Evolutionary conservation across 2,329 filamentous ascomycete genomes (phyloP), one percentile per base, ranked within the genome.

Genomic region (Aspergillus spinulosporus): DNA sequence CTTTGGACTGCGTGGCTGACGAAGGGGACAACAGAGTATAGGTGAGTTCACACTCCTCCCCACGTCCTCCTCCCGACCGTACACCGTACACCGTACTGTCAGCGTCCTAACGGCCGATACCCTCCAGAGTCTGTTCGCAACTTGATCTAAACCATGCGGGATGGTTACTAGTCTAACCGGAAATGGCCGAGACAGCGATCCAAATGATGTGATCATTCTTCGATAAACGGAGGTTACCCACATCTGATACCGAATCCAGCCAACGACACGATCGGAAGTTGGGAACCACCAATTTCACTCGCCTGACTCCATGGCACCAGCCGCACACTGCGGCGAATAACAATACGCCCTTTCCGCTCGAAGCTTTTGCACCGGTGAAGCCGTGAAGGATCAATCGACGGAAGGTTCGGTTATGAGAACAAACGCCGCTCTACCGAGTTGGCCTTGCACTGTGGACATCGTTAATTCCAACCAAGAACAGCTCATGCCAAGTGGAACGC

Each of bases 371-470:
- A 31, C 42, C 42, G 49, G 21, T 21, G 21, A 21, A 21, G 21
- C 21, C 21, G 49, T 52, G 50, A 49, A 49, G 34, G 21, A 45
- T 21, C 31, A 48, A 52, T 49, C 34, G 15, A 52, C 57, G 52
- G 59, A 49, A 58, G 48, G 36, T 49, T 62, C 60, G 58, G 58
- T 53, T 57, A 58, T 21, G 43, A 51, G 53, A 47, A 56, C 51
- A 52, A 59, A 21, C 21, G 21, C 21, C 21, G 21, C 21, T 21
- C 21, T 42, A 42, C 39, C n/a, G 39, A 15, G 39, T 21, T 29
- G 28, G 52, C 49, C 54, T 28, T 26, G 28, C 9, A 32, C 21
- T 21, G 21, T 21, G 21, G 21, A 21, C 21, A 21, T 21, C 21
- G 21, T 21, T 21, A 9, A 6, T 50, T n/a, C 48, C 11, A 34